Evolutionary conservation across 2,329 filamentous ascomycete species (phyloP).

Genomic region (Colletotrichum chlorophyti): DNA sequence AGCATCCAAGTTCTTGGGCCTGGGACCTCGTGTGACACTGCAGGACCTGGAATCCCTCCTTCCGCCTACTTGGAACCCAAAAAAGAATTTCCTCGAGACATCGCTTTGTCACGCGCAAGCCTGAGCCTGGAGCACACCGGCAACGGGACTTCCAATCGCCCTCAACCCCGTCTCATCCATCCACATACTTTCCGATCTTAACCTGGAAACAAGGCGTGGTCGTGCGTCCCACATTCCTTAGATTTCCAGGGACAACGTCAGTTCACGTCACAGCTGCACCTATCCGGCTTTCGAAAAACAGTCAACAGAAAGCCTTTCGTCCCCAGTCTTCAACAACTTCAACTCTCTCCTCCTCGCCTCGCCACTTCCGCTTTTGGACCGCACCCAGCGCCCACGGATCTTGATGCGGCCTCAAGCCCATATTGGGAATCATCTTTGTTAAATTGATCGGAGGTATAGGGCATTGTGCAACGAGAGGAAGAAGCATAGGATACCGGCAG

Average conservation of each 20-base stretch:
- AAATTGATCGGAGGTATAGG: too few species aligned
- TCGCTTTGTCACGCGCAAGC: constrained; percentile 13
- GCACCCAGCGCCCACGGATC: constrained; percentile 2
- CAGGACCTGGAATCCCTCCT: too few species aligned
- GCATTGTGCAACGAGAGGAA: too few species aligned
- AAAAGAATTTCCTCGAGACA: constrained; percentile 2
- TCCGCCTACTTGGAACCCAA: neutral
- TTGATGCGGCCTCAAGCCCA: constrained; percentile 25
- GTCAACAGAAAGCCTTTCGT: constrained; percentile 19
- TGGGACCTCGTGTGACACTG: constrained; percentile 24
- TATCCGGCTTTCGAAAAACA: constrained; percentile 20
- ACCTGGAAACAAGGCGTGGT: constrained; percentile 24
- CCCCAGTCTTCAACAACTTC: neutral
- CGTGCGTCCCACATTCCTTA: constrained; percentile 1
- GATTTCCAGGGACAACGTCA: constrained; percentile 16
- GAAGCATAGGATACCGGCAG: constrained; percentile 33
- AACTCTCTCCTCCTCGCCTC: neutral
- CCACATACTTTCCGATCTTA: constrained; percentile 23
- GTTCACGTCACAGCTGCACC: constrained; percentile 17
- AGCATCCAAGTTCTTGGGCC: constrained; percentile 27
- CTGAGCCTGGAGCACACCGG: neutral
- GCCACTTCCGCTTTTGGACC: constrained; percentile 4
- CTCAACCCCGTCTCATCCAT: constrained; percentile 17
- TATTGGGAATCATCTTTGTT: constrained; percentile 1
- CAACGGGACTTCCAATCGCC: constrained; percentile 1